These are phyloP conservation scores for Stagonosporopsis cucurbitacearum DNA, from an alignment of 2,329 filamentous ascomycete species.

Conservation along the genomic window DNA sequence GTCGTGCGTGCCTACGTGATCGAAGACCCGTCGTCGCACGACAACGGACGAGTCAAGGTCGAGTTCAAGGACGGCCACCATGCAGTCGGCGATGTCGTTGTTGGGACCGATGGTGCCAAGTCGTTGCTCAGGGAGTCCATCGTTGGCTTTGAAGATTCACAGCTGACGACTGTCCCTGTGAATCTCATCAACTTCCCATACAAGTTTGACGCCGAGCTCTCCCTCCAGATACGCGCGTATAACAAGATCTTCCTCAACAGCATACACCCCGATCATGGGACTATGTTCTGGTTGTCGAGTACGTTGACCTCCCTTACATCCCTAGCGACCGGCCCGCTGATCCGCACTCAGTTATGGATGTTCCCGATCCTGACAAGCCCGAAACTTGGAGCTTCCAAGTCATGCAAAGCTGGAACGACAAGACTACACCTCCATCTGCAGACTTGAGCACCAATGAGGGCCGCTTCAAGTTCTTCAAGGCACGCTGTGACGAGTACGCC, in stretches of 20 bases:
- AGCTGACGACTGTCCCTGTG: conserved; percentile 26
- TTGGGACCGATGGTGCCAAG: conserved; percentile 32
- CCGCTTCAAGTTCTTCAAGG: conserved; percentile 32
- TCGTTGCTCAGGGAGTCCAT: conserved; percentile 26
- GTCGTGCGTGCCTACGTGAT: conserved; percentile 13
- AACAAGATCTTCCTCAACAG: conserved; percentile 32
- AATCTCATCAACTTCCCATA: conserved; percentile 35
- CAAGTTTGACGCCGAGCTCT: conserved; percentile 23
- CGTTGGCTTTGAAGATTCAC: conserved; percentile 22
- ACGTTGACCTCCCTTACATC: conserved; percentile 14
- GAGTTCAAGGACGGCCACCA: conserved; percentile 29
- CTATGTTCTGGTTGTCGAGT: conserved; percentile 36
- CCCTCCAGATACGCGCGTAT: conserved; percentile 18
- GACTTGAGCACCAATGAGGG: conserved; percentile 25
- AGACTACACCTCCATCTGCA: conserved; percentile 19
- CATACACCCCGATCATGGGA: conserved; percentile 32
- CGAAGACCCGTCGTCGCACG: conserved; percentile 13
- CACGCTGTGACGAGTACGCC: conserved; percentile 30
- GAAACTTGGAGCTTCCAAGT: conserved; percentile 44
- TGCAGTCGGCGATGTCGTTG: conserved; percentile 26
- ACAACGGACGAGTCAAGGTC: conserved; percentile 23
- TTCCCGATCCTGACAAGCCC: conserved; percentile 34
- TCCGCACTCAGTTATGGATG: conserved; percentile 36
- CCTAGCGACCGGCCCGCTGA: conserved; percentile 9
- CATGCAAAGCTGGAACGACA: conserved; percentile 32